Evolutionary conservation across 306 rosid genomes (phyloP).

Genomic region (Prunus armeniaca): DNA sequence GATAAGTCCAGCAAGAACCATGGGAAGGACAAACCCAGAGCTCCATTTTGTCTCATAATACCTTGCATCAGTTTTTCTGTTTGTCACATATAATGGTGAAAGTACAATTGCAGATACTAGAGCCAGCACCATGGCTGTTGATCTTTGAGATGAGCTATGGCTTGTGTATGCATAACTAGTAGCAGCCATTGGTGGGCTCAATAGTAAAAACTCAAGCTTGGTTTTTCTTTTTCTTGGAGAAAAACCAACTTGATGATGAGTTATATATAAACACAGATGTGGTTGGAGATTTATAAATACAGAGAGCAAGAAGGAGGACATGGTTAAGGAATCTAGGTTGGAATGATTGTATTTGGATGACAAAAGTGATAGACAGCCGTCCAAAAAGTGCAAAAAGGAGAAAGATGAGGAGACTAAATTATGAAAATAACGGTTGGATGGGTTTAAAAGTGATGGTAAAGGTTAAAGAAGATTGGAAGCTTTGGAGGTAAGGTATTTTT

Average conservation of each 20-base stretch:
- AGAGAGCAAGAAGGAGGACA: slow-evolving; percentile 14
- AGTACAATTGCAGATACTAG: slow-evolving; percentile 59
- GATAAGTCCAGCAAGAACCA: slow-evolving; percentile 75
- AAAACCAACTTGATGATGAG: slow-evolving; percentile 20
- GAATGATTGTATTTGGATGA: slow-evolving; percentile 38
- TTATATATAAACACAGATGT: neutral
- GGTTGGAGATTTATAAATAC: slow-evolving; percentile 56
- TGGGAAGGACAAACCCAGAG: slow-evolving; percentile 71
- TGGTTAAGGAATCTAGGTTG: slow-evolving; percentile 62
- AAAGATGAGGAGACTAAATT: slow-evolving; percentile 18
- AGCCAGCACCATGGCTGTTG: slow-evolving; percentile 70
- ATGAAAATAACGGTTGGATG: slow-evolving; percentile 18
- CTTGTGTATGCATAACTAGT: slow-evolving; percentile 27
- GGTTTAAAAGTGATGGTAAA: slow-evolving; percentile 22
- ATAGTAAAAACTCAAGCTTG: neutral
- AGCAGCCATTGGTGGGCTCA: slow-evolving; percentile 45
- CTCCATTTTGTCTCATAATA: slow-evolving; percentile 63
- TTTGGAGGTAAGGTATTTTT: slow-evolving; percentile 61
- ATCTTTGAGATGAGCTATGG: slow-evolving; percentile 62
- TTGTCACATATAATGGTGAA: slow-evolving; percentile 50
- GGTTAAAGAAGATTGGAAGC: slow-evolving; percentile 31
- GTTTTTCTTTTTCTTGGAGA: neutral
- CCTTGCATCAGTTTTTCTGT: slow-evolving; percentile 28
- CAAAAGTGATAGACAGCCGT: slow-evolving; percentile 47
- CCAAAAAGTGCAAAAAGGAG: slow-evolving; percentile 59